Evolutionary conservation across 2,329 filamentous ascomycete genomes (phyloP), one percentile per base, ranked within the genome.

Genomic region (Alternaria hordeiaustralica): DNA sequence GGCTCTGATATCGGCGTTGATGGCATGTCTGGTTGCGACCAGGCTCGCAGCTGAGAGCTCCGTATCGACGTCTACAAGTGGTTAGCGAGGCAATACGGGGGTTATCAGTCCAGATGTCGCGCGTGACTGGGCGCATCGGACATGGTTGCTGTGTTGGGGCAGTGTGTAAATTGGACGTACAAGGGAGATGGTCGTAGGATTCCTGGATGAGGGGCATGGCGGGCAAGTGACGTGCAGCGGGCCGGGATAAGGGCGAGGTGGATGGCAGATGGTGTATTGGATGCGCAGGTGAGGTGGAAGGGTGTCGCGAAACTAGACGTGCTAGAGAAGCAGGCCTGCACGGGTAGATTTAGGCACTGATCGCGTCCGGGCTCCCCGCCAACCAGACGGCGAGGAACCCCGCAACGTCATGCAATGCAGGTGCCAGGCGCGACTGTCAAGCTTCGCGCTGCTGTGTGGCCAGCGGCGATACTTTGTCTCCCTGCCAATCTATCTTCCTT

Each of bases 141-240:
- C 75, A 93, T 90, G 81, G 92, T 41, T 88, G 64, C 89, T 85
- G 75, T 53, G 64, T 63, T 36, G 33, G 33, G 33, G 36, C 45
- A 23, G 63, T 61, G 13, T 18, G 49, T 28, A 70, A 44, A 69
- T 64, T 64, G 33, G 25, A 74, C 87, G 70, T 87, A 94, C 92
- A 95, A 53, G 92, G 92, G 21, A 96, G 88, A 21, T 91, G 93
- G 77, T 96, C 92, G 82, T 94, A 90, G 65, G 90, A 87, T 78
- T 88, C 87, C 67, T 87, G 87, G 66, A 90, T 88, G 63, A 91
- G 84, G 66, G 90, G 87, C 90, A 92, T 92, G 67, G 76, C 43
- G 82, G 36, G 65, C 41, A 47, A 59, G 60, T 23, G 66, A 47
- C 21, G 23, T 63, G 61, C 64, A 61, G 59, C 36, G 36, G 36